phyloP scores from a whole-genome alignment of 2,329 filamentous ascomycete genomes.

The Nakataea oryzae region DNA sequence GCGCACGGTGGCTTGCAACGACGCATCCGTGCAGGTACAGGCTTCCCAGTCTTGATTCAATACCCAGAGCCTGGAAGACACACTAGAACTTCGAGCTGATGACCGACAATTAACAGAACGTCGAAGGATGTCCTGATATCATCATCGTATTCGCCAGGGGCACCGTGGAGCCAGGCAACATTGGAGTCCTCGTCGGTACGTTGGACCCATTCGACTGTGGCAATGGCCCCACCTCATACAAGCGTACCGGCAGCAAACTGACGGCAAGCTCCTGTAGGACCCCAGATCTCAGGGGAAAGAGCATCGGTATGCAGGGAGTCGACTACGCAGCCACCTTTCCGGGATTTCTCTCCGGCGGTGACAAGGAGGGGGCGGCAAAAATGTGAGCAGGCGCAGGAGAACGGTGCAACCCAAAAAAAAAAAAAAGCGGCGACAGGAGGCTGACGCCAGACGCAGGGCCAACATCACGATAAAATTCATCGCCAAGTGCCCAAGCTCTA shows the following conservation, averaged over 20 bases:
- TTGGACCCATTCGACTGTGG: too few species aligned
- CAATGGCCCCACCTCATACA: too few species aligned
- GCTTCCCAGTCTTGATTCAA: too few species aligned
- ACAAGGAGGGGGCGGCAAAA: slow-evolving; percentile 7
- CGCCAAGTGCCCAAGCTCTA: slow-evolving; percentile 26
- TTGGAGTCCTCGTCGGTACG: slow-evolving; percentile 15
- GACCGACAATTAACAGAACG: too few species aligned
- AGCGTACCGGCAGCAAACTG: too few species aligned
- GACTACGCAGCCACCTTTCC: slow-evolving; percentile 13
- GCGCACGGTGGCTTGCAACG: too few species aligned
- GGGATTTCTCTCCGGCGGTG: slow-evolving; percentile 14
- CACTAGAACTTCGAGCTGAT: too few species aligned
- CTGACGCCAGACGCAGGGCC: slow-evolving; percentile 19
- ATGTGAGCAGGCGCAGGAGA: slow-evolving; percentile 8
- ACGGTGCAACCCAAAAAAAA: neutral
- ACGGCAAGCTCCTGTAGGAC: too few species aligned
- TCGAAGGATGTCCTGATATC: slow-evolving; percentile 8
- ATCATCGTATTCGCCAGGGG: slow-evolving; percentile 18
- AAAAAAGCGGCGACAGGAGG: too few species aligned
- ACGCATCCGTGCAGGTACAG: too few species aligned
- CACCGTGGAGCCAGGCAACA: slow-evolving; percentile 15
- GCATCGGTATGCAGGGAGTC: slow-evolving; percentile 15
- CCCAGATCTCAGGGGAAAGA: too few species aligned
- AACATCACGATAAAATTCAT: slow-evolving; percentile 10
- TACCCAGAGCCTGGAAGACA: too few species aligned